Evolutionary conservation across 2,329 filamentous ascomycete species (phyloP), one percentile per base, ranked within the genome.

Genomic region (Dryadomyces quercivorus): DNA sequence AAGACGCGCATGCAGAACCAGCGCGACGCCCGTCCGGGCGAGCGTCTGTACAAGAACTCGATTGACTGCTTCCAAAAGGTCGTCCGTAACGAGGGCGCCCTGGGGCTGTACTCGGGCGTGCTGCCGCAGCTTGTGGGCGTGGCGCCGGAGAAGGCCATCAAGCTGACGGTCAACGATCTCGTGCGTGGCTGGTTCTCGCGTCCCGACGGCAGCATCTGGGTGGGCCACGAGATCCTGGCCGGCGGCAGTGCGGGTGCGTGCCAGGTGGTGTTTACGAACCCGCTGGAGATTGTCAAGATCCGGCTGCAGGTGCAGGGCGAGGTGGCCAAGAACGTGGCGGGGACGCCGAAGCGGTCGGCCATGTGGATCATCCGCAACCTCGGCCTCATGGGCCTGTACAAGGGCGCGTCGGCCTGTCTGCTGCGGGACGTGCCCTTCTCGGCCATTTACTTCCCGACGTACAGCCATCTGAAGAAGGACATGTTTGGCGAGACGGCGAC

Each of bases 1-100:
- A 98, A 98, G 80, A 98, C 93, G 1, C 84, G 93, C 58, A 87
- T 98, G 84, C 93, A 98, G 72, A 98, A 98, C 74, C 93, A 98
- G 75, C 82, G 93, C 61, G 83, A 82, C 52, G 81, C 81, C 5
- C 81, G 85, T 51, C 88, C 91, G 1, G 93, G 93, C 55, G 85
- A 95, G 69, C 77, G 86, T 58, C 72, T 97, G 58, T 98, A 98
- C 74, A 95, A 95, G 72, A 98, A 98, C 76, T 97, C 92, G 49
- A 72, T 95, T 59, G 93, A 98, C 70, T 98, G 93, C 69, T 90
- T 91, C 58, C 84, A 80, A 67, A 98, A 97, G 72, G 91, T 98
- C 44, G 75, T 97, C 59, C 82, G 84, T 59, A 96, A 97, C 65
- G 93, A 98, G 71, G 93, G 93, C 55, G 78, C 95, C 69, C 78